phyloP scores from a whole-genome alignment of 108 stramenopile species.

The Mediolabrus comicus region DNA sequence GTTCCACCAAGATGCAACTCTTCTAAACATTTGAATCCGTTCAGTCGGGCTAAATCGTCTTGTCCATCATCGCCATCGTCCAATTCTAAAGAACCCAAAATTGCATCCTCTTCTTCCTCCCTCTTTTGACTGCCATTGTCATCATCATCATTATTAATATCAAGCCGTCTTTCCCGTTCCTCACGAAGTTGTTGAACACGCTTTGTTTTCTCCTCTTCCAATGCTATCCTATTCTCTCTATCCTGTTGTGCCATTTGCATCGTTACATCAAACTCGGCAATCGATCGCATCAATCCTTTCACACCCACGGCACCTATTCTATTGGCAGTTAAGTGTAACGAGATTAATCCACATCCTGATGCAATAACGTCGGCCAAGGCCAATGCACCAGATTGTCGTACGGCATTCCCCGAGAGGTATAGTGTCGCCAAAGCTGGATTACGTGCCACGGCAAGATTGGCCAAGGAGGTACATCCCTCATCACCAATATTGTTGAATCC shows the following conservation, averaged over 20 bases:
- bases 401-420: slow-evolving; percentile 69
- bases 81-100: slow-evolving; percentile 12
- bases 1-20: slow-evolving; percentile 60
- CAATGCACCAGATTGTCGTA: slow-evolving; percentile 58
- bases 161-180: neutral
- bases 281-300: slow-evolving; percentile 58
- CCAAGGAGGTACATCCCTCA: slow-evolving; percentile 64
- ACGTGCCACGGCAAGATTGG: slow-evolving; percentile 53
- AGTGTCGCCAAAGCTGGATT: slow-evolving; percentile 65
- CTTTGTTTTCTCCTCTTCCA: slow-evolving; percentile 22
- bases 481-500: slow-evolving; percentile 83
- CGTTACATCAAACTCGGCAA: slow-evolving; percentile 63
- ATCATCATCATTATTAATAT: neutral
- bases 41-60: slow-evolving; percentile 31
- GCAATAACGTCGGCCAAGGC: slow-evolving; percentile 68
- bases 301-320: slow-evolving; percentile 59
- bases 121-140: slow-evolving; percentile 14
- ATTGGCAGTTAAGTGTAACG: slow-evolving; percentile 73
- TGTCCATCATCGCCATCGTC: slow-evolving; percentile 33
- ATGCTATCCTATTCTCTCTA: slow-evolving; percentile 39
- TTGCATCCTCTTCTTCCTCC: slow-evolving; percentile 12
- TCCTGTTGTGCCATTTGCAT: slow-evolving; percentile 43
- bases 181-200: neutral
- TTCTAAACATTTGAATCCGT: slow-evolving; percentile 49
- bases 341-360: slow-evolving; percentile 61